Evolutionary conservation across 768 basidiomycete genomes (phyloP).

Genomic region (Tulasnella sp.): DNA sequence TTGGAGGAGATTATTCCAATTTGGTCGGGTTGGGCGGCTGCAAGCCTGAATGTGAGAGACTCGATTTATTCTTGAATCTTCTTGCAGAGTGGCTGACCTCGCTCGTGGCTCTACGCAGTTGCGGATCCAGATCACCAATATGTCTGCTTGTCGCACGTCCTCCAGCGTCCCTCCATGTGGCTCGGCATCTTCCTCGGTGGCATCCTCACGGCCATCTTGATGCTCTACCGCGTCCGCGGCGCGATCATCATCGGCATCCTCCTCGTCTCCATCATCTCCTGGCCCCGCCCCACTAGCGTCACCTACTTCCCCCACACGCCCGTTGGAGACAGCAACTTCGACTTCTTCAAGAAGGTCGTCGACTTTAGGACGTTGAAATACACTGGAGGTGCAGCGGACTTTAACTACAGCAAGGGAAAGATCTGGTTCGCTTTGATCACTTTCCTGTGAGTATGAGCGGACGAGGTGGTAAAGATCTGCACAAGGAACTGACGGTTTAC

Average conservation of each 20-base stretch:
- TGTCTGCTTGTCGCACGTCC: slow-evolving; percentile 61
- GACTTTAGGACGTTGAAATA: slow-evolving; percentile 62
- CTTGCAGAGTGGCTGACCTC: not conserved
- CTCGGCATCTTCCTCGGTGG: slow-evolving; percentile 83
- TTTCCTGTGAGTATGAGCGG: slow-evolving; percentile 67
- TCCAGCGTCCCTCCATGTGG: slow-evolving; percentile 79
- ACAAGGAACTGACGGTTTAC: not conserved
- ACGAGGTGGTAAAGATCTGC: not conserved
- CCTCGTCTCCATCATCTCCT: slow-evolving; percentile 78
- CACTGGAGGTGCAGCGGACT: slow-evolving; percentile 62
- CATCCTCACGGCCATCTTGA: slow-evolving; percentile 69
- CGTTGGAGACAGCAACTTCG: slow-evolving; percentile 66
- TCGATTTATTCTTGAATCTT: too few species aligned
- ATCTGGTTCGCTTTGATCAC: slow-evolving; percentile 88
- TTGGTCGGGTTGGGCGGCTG: slow-evolving; percentile 78
- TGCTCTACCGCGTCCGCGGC: slow-evolving; percentile 82
- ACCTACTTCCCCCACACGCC: slow-evolving; percentile 75
- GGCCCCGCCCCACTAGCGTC: slow-evolving; percentile 78
- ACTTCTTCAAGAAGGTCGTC: slow-evolving; percentile 82
- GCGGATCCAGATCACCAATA: slow-evolving; percentile 48
- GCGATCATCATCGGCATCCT: slow-evolving; percentile 80
- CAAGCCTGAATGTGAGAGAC: slow-evolving; percentile 44
- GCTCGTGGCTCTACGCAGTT: slow-evolving; percentile 38
- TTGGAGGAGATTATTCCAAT: slow-evolving; percentile 68
- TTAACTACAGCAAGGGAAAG: slow-evolving; percentile 53